These are phyloP conservation scores for Straminergon stramineum DNA, from an alignment of 225 moss, liverwort and hornwort genomes.

Conservation along the genomic window DNA sequence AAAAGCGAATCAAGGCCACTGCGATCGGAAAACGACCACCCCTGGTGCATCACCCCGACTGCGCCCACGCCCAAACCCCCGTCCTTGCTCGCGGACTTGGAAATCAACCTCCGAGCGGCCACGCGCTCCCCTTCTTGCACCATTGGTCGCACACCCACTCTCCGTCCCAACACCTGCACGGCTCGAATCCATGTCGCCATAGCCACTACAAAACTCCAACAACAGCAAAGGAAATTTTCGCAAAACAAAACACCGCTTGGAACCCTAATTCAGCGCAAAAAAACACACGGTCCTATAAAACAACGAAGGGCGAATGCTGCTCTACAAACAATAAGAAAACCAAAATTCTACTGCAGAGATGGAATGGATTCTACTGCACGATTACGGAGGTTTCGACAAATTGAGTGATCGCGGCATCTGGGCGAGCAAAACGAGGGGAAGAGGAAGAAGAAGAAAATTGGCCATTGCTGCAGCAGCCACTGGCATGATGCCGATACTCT, in stretches of 20 bases:
- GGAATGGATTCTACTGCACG: not conserved
- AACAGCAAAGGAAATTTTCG: not conserved
- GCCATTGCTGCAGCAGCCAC: not conserved
- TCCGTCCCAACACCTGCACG: slow-evolving; percentile 33
- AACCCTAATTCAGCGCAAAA: slow-evolving; percentile 9
- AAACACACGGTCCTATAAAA: not conserved
- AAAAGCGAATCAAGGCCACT: not conserved
- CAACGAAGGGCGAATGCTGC: not conserved
- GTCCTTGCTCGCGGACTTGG: slow-evolving; percentile 22
- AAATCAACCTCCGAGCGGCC: slow-evolving; percentile 27
- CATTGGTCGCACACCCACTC: slow-evolving; percentile 17
- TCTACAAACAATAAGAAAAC: not conserved
- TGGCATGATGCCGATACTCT: not conserved
- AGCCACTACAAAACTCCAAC: not conserved
- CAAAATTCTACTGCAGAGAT: not conserved
- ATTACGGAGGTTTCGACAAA: slow-evolving; percentile 1
- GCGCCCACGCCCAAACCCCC: slow-evolving; percentile 18
- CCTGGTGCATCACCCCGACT: slow-evolving; percentile 33
- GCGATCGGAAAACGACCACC: slow-evolving; percentile 22
- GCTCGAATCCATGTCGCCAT: slow-evolving; percentile 52
- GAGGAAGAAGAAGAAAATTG: not conserved
- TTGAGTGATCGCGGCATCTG: not conserved
- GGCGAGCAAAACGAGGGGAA: not conserved
- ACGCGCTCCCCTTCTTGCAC: slow-evolving; percentile 36
- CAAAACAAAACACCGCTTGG: not conserved